Base-by-base conservation (phyloP, 768 basidiomycete genomes). In the Boletus subparvulus region DNA sequence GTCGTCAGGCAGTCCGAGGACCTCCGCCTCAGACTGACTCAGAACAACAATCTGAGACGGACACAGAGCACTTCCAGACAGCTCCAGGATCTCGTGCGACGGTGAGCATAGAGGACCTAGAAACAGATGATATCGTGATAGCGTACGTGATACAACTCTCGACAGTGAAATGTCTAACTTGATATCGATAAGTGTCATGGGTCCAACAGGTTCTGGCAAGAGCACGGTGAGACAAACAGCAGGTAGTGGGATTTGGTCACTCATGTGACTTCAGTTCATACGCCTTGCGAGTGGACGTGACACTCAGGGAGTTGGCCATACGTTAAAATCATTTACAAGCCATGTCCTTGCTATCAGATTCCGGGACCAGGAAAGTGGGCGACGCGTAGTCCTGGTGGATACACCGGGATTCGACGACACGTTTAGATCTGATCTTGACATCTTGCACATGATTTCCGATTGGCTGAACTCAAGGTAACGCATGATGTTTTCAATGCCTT, bases 361-460 rank as follows among this genome's bases (percentile, higher is more conserved):
- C 24, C 26, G 13, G 45, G n/a, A 63, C 12, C 16, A 56, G 6
- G 17, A 35, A 12, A 60, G 16, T 24, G 10, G n/a, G 8, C 32
- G 16, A 46, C 1, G 40, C 16, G 36, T 66, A 5, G 65, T 66
- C 9, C 37, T 69, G 2, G 68, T 69, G 24, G 67, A 69, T 26
- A 69, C 68, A 0, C 67, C 68, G 0, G 59, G 67, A 2, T 68
- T 69, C 39, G 60, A 68, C 13, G 59, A 62, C 43, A 69, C 63
- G 4, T 44, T 11, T 19, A 48, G 53, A 47, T 45, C 60, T 8
- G 68, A 66, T 39, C 28, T 53, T 21, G 52, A 58, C 9, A 33
- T 28, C 28, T 28, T 7, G 28, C 4, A 28, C 28, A 28, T 28
- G 28, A 28, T 40, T n/a, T n/a, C 39, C 4, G 39, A 40, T 40